A percentile compares a stretch with the other conserved stretches of the same genome.
Evolutionary conservation across 2,329 filamentous ascomycete genomes (phyloP).

Genomic region (Anisogramma anomala): DNA sequence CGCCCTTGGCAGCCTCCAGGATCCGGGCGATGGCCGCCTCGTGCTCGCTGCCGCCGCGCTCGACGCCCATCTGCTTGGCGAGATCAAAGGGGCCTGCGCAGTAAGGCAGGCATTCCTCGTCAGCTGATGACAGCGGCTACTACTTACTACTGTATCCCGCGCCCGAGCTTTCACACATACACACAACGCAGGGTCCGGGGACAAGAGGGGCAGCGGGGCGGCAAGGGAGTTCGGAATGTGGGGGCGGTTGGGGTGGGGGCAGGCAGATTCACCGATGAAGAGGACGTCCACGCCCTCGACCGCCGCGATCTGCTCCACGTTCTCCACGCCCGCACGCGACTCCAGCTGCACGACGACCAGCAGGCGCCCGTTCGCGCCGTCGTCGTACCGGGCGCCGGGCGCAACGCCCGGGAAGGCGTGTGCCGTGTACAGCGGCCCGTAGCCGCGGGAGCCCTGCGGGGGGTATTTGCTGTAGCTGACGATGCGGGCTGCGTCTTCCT

Average conservation of each 20-base stretch:
- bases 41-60: conserved; percentile 25
- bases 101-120: too few species aligned
- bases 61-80: conserved; percentile 27
- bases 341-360: conserved; percentile 30
- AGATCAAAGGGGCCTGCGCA: conserved; percentile 20
- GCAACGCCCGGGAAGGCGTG: conserved; percentile 20
- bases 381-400: conserved; percentile 22
- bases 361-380: conserved; percentile 22
- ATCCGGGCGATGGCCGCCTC: conserved; percentile 28
- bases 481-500: conserved; percentile 17
- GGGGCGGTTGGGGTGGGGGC: neutral
- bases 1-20: conserved; percentile 22
- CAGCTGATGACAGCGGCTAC: too few species aligned
- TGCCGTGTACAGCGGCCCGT: conserved; percentile 25
- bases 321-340: conserved; percentile 27
- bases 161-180: too few species aligned
- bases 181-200: neutral
- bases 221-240: too few species aligned
- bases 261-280: conserved; percentile 24
- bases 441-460: conserved; percentile 16
- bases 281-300: conserved; percentile 29
- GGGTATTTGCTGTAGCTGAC: conserved; percentile 18
- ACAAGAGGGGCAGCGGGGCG: neutral
- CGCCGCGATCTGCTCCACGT: conserved; percentile 31
- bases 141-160: too few species aligned